Percentiles rank a stretch among this genome's conserved stretches.
These are phyloP conservation scores for Lentinula sp. DNA, from an alignment of 768 basidiomycete species.

Conservation along the genomic window DNA sequence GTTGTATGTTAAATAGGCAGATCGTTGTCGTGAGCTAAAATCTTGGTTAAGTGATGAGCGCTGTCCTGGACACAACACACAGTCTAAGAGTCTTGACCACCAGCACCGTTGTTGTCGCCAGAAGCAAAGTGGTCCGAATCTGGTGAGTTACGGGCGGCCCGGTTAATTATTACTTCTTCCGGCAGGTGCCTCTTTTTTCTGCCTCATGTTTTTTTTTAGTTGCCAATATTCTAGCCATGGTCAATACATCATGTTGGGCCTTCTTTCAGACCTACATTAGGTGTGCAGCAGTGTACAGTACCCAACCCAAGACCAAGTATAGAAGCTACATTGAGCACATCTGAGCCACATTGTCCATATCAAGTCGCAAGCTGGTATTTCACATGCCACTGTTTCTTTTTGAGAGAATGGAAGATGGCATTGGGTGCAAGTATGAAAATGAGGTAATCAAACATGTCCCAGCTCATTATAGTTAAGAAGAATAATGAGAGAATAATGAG, in stretches of 20 bases:
- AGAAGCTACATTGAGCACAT: too few species aligned
- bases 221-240: too few species aligned
- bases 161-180: not conserved
- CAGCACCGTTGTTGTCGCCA: not conserved
- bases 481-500: not conserved
- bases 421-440: not conserved
- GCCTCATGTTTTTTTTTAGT: too few species aligned
- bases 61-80: not conserved
- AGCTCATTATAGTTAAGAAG: not conserved
- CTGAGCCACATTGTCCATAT: conserved; percentile 11
- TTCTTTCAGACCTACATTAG: too few species aligned
- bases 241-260: too few species aligned
- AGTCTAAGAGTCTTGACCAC: not conserved
- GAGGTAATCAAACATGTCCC: not conserved
- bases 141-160: not conserved
- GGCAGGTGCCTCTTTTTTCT: too few species aligned
- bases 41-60: not conserved
- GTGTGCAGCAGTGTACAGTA: too few species aligned
- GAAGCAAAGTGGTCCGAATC: not conserved
- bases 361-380: conserved; percentile 5
- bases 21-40: not conserved
- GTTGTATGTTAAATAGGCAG: not conserved
- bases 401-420: not conserved
- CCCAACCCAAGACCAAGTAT: too few species aligned
- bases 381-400: not conserved